phyloP scores from a whole-genome alignment of 1,139 yeast genomes.

The Diutina sp. region DNA sequence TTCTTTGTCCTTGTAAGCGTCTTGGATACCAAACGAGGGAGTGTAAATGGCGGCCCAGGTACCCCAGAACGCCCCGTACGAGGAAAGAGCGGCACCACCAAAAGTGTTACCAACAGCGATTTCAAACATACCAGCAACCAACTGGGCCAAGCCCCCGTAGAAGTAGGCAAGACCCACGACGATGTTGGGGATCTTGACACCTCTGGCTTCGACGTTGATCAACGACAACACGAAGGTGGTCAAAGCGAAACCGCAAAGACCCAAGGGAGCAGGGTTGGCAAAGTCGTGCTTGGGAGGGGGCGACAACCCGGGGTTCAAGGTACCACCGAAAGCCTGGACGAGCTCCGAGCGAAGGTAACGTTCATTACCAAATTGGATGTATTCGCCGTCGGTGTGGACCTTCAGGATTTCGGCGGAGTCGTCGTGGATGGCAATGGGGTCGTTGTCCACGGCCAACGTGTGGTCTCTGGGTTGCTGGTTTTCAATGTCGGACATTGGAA shows the following conservation, averaged over 20 bases:
- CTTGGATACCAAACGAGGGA: conserved; percentile 59
- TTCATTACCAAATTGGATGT: conserved; percentile 60
- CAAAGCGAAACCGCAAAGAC: conserved; percentile 71
- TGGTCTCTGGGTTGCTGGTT: conserved; percentile 2
- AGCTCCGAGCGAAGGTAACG: conserved; percentile 52
- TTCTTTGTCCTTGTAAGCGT: conserved; percentile 25
- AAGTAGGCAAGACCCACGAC: conserved; percentile 60
- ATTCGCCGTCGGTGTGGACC: conserved; percentile 32
- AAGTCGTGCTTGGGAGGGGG: conserved; percentile 59
- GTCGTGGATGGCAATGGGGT: conserved; percentile 1
- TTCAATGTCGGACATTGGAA: conserved; percentile 2
- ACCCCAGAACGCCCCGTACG: conserved; percentile 88
- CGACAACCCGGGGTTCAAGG: conserved; percentile 49
- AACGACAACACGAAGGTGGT: conserved; percentile 74
- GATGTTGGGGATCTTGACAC: conserved; percentile 9
- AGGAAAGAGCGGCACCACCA: conserved; percentile 77
- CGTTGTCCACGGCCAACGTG: conserved; percentile 1
- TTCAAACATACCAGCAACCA: conserved; percentile 67
- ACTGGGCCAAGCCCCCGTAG: conserved; percentile 76
- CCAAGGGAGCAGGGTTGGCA: conserved; percentile 85
- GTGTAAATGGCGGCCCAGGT: conserved; percentile 65
- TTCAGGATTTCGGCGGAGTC: conserved; percentile 9
- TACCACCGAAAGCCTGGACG: conserved; percentile 64
- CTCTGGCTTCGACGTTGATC: conserved; percentile 18
- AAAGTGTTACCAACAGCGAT: conserved; percentile 57